Evolutionary conservation across 2,329 filamentous ascomycete species (phyloP).

Genomic region (Periconia sp.): DNA sequence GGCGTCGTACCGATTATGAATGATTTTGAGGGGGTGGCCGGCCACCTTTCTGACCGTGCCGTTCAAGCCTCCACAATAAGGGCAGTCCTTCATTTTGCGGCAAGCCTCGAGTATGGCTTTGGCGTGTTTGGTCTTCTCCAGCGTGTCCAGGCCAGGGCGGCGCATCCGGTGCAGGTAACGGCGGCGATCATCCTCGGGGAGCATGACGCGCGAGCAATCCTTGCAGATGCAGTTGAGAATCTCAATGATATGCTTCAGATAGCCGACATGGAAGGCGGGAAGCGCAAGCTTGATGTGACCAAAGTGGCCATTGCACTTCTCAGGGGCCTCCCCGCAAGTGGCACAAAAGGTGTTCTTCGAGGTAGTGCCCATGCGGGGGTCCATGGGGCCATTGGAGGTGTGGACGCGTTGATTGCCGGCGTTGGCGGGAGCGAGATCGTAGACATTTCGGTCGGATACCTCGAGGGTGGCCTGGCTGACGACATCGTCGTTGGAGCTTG

Average conservation of each 20-base stretch:
- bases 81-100: constrained; percentile 80
- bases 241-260: constrained; percentile 88
- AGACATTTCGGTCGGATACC: constrained; percentile 90
- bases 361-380: constrained; percentile 84
- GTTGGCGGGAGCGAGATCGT: constrained; percentile 72
- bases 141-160: constrained; percentile 79
- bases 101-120: constrained; percentile 90
- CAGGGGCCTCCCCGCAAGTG: constrained; percentile 79
- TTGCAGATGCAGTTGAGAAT: constrained; percentile 96
- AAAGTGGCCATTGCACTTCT: constrained; percentile 92
- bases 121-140: constrained; percentile 78
- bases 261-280: constrained; percentile 94
- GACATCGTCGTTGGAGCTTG: constrained; percentile 86
- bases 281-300: constrained; percentile 88
- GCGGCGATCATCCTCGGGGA: constrained; percentile 78
- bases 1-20: constrained; percentile 86
- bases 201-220: constrained; percentile 80
- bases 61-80: constrained; percentile 79
- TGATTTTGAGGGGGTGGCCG: constrained; percentile 79
- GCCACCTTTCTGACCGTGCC: constrained; percentile 90
- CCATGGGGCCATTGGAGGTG: constrained; percentile 81
- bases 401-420: constrained; percentile 63
- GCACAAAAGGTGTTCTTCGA: constrained; percentile 77
- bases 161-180: constrained; percentile 78
- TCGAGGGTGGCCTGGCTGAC: constrained; percentile 94